Conservation (phyloP, 2,329 filamentous ascomycete genomes). For the Colletotrichum tabaci region DNA sequence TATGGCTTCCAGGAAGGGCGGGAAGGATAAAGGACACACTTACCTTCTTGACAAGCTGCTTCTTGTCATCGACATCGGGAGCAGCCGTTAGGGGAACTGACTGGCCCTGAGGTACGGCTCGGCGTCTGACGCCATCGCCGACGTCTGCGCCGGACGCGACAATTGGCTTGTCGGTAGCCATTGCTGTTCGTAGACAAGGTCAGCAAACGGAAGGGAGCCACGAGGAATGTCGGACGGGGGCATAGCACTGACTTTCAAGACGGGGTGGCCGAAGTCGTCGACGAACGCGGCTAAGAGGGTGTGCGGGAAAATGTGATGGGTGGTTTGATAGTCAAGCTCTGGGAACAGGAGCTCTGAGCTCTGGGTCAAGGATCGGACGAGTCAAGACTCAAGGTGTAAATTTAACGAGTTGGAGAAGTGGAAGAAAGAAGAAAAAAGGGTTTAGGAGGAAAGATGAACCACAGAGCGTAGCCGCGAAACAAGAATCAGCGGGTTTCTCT, state of each 20-base stretch:
- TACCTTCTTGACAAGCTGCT: slow-evolving; percentile 72
- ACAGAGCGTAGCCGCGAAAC: slow-evolving; percentile 26
- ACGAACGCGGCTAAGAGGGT: slow-evolving; percentile 33
- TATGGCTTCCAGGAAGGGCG: neutral
- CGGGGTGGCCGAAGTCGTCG: slow-evolving; percentile 31
- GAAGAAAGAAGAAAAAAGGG: slow-evolving; percentile 21
- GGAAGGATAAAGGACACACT: slow-evolving; percentile 34
- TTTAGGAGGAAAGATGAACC: slow-evolving; percentile 23
- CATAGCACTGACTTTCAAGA: slow-evolving; percentile 24
- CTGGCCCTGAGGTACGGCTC: slow-evolving; percentile 64
- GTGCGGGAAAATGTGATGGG: slow-evolving; percentile 7
- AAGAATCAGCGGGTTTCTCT: slow-evolving; percentile 27
- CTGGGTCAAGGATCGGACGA: slow-evolving; percentile 44
- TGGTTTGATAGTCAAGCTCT: slow-evolving; percentile 30
- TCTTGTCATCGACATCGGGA: slow-evolving; percentile 70
- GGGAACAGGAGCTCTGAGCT: slow-evolving; percentile 43
- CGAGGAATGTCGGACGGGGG: slow-evolving; percentile 9
- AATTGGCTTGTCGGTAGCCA: slow-evolving; percentile 70
- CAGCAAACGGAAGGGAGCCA: slow-evolving; percentile 26
- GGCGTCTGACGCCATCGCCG: slow-evolving; percentile 70
- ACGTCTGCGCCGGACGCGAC: slow-evolving; percentile 74
- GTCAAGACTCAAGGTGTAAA: slow-evolving; percentile 42
- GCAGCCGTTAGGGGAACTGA: slow-evolving; percentile 53
- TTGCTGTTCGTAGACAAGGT: slow-evolving; percentile 49
- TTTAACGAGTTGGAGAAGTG: slow-evolving; percentile 29